phyloP scores from a whole-genome alignment of 306 rosid genomes.

The Glycine tomentella region DNA sequence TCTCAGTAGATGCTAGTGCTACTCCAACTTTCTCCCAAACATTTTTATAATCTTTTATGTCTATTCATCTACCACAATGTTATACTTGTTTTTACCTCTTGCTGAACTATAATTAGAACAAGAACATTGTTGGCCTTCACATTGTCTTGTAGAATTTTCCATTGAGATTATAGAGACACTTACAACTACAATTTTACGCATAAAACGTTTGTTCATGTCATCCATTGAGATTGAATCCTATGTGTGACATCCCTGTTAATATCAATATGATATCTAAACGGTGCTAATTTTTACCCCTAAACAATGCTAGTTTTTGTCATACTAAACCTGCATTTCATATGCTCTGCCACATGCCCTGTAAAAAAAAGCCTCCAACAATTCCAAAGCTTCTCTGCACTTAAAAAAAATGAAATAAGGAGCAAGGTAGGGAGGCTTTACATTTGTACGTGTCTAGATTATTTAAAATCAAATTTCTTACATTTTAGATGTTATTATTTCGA shows the following conservation, averaged over 20 bases:
- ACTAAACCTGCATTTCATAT: constrained; percentile 5
- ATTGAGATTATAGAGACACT: neutral
- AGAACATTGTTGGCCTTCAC: neutral
- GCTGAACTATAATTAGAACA: neutral
- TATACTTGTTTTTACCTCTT: neutral
- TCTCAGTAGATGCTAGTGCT: constrained; percentile 1
- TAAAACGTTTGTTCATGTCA: constrained; percentile 10
- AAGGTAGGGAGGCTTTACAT: neutral
- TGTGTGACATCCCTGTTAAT: neutral
- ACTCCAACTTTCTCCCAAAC: too few relatives aligned
- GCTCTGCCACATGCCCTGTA: too few relatives aligned
- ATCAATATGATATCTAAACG: constrained; percentile 29
- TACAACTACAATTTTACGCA: neutral
- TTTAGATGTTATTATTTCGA: constrained; percentile 16
- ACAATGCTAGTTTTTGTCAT: constrained; percentile 7
- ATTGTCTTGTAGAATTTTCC: neutral
- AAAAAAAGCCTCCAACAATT: too few relatives aligned
- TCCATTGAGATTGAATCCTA: neutral
- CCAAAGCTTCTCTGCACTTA: too few relatives aligned
- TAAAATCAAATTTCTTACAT: constrained; percentile 19
- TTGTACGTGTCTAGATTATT: constrained; percentile 14
- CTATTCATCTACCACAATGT: too few relatives aligned
- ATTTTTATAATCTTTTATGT: too few relatives aligned
- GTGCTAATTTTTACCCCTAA: constrained; percentile 4
- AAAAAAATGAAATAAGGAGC: too few relatives aligned